Evolutionary conservation across 371 early-diverging fungal species (phyloP).

Genomic region (Mucor velutinosus): DNA sequence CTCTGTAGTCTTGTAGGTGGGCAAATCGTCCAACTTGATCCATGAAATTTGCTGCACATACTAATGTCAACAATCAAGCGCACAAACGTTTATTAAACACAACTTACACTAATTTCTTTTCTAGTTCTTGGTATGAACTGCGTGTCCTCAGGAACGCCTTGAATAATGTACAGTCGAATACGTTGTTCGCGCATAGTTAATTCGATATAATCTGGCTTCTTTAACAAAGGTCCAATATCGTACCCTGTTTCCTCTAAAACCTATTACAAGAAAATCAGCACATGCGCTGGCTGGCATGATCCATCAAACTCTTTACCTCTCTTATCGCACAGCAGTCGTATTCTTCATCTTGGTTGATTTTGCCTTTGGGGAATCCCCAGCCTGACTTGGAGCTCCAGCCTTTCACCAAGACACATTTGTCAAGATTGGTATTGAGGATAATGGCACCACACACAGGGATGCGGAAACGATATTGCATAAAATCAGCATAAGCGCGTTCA

Average conservation of each 20-base stretch:
- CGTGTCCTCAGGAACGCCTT: conserved; percentile 88
- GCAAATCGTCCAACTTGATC: conserved; percentile 50
- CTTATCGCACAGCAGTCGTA: conserved; percentile 93
- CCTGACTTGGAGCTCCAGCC: conserved; percentile 87
- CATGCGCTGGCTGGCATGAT: not conserved
- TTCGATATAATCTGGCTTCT: conserved; percentile 79
- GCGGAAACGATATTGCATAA: conserved; percentile 94
- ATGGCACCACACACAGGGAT: conserved; percentile 99
- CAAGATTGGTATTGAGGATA: conserved; percentile 83
- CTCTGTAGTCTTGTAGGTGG: conserved; percentile 42
- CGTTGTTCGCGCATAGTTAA: conserved; percentile 84
- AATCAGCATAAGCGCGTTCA: conserved; percentile 86
- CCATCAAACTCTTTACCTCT: conserved; percentile 56
- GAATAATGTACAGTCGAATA: conserved; percentile 89
- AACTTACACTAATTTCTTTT: conserved; percentile 93
- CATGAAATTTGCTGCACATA: conserved; percentile 44
- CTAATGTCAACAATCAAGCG: not conserved
- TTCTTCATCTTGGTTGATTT: conserved; percentile 96
- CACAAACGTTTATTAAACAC: not conserved
- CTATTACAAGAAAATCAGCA: conserved; percentile 31
- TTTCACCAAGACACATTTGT: conserved; percentile 89
- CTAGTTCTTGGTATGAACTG: conserved; percentile 88
- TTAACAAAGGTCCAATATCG: conserved; percentile 79
- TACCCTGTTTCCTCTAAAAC: conserved; percentile 98
- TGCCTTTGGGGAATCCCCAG: conserved; percentile 99